Conservation (phyloP, 75 land plant species). For the Pseudotsuga menziesii region DNA sequence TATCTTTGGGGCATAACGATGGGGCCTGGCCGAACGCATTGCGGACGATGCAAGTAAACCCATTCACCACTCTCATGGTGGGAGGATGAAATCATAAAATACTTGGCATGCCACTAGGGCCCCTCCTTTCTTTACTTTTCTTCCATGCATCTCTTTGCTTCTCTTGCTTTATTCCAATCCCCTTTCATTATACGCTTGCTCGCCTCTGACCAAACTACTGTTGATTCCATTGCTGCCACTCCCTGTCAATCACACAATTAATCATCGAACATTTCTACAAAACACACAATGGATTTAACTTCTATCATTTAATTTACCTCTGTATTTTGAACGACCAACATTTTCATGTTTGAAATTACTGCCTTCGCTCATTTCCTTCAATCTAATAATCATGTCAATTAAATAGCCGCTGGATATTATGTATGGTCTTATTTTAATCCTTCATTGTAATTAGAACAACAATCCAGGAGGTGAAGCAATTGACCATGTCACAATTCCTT, state of each 20-base stretch:
- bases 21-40: no score
- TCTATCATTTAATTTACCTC: slow-evolving; percentile 41
- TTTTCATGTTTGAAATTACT: slow-evolving; percentile 42
- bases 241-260: slow-evolving; percentile 26
- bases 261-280: neutral
- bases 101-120: neutral
- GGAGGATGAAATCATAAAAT: no score
- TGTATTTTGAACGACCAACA: slow-evolving; percentile 48
- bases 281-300: neutral
- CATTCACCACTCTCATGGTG: no score
- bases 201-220: slow-evolving; percentile 66
- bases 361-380: slow-evolving; percentile 49
- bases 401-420: neutral
- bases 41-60: no score
- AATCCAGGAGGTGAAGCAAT: no score
- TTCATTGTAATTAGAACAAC: neutral
- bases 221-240: slow-evolving; percentile 56
- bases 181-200: slow-evolving; percentile 48
- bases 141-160: slow-evolving; percentile 65
- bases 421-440: neutral
- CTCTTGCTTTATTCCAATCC: slow-evolving; percentile 68
- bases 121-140: slow-evolving; percentile 44
- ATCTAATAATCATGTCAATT: slow-evolving; percentile 43
- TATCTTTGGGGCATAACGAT: no score
- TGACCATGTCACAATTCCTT: no score